phyloP scores from a whole-genome alignment of 306 rosid genomes.

The Cicer yamashitae region DNA sequence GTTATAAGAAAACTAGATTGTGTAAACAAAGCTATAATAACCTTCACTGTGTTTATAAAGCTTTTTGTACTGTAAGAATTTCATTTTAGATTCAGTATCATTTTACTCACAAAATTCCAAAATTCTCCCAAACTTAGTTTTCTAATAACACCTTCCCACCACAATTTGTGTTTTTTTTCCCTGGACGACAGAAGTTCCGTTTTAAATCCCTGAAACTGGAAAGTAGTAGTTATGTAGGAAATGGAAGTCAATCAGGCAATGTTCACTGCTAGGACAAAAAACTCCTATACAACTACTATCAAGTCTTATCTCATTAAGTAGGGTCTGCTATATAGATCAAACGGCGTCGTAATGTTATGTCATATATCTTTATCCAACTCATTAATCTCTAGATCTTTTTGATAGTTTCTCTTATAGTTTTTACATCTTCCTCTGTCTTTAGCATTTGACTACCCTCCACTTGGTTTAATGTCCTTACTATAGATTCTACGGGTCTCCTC shows the following conservation, averaged over 20 bases:
- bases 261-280: not conserved
- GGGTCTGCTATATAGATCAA: no score
- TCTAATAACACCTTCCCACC: not conserved
- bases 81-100: constrained; percentile 1
- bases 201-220: not conserved
- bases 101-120: not conserved
- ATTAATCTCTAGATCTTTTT: no score
- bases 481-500: no score
- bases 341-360: no score
- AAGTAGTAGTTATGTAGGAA: not conserved
- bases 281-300: no score
- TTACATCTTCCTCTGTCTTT: no score
- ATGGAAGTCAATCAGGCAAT: not conserved
- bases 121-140: constrained; percentile 10
- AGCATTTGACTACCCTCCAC: no score
- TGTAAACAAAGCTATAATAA: constrained; percentile 7
- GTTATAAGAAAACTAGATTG: not conserved
- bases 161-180: not conserved
- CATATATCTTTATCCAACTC: no score
- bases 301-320: no score
- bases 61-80: not conserved
- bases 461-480: no score
- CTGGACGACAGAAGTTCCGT: not conserved
- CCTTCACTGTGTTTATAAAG: not conserved
- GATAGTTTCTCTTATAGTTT: no score